A percentile compares a stretch with the other conserved stretches of the same genome.
Evolutionary conservation across 192 early-diverging fungal genomes (phyloP).

Genomic region (Phlyctochytrium planicorne): DNA sequence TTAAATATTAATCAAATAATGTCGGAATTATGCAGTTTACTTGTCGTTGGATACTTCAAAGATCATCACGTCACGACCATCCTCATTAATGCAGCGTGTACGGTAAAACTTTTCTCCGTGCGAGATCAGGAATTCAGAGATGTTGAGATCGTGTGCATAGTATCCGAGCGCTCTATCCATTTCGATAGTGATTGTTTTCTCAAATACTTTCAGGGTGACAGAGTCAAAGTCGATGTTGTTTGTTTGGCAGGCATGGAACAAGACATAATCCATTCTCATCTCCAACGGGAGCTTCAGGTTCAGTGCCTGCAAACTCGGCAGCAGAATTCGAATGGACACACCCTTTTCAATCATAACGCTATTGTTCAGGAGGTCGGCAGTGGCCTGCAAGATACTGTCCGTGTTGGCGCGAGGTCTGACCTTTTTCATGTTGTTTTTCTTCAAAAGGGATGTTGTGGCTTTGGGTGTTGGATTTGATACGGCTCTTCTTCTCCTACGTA

Average conservation of each 20-base stretch:
- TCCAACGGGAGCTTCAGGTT: slow-evolving; percentile 36
- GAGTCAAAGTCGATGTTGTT: slow-evolving; percentile 39
- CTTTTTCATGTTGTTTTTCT: slow-evolving; percentile 14
- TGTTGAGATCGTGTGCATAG: slow-evolving; percentile 28
- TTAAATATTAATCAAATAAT: slow-evolving; percentile 16
- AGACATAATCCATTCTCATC: slow-evolving; percentile 41
- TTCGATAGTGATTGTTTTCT: slow-evolving; percentile 35
- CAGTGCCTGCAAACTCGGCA: slow-evolving; percentile 33
- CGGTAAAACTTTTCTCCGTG: slow-evolving; percentile 51
- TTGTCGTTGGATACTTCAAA: slow-evolving; percentile 39
- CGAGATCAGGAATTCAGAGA: slow-evolving; percentile 42
- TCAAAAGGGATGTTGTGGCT: slow-evolving; percentile 5
- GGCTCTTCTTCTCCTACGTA: neutral
- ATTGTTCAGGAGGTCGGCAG: neutral
- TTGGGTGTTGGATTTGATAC: slow-evolving; percentile 19
- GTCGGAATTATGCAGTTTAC: slow-evolving; percentile 26
- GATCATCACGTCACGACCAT: slow-evolving; percentile 50
- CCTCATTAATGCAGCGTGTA: slow-evolving; percentile 46
- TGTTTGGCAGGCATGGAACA: slow-evolving; percentile 41
- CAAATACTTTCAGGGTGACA: slow-evolving; percentile 35
- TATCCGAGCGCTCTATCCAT: slow-evolving; percentile 45
- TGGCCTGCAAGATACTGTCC: slow-evolving; percentile 28
- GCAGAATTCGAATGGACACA: slow-evolving; percentile 26
- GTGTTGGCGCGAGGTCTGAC: slow-evolving; percentile 36
- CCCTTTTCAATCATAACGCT: slow-evolving; percentile 1